phyloP scores from a whole-genome alignment of 1,284 basidiomycete genomes.

The Somion occarium region DNA sequence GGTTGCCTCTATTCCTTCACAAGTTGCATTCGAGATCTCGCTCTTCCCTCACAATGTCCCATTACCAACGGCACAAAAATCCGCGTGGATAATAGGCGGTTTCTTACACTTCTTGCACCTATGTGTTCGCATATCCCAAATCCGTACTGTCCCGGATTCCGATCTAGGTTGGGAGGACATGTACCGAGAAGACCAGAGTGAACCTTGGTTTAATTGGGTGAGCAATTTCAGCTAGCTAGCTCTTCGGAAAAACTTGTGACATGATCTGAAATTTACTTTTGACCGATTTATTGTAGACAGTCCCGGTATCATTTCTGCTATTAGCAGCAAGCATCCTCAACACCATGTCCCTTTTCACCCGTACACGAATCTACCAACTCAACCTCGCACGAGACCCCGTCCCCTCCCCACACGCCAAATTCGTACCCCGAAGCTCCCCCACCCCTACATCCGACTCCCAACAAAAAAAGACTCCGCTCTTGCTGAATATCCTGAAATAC shows the following conservation, averaged over 20 bases:
- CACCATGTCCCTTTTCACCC: conserved; percentile 61
- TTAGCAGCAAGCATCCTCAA: conserved; percentile 49
- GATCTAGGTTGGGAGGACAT: conserved; percentile 76
- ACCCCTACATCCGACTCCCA: conserved; percentile 39
- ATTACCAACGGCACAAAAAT: conserved; percentile 57
- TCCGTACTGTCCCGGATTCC: conserved; percentile 52
- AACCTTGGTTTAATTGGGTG: conserved; percentile 80
- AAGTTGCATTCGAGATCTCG: conserved; percentile 65
- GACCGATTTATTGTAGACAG: conserved; percentile 39
- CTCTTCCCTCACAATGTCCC: conserved; percentile 74
- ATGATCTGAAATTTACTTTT: background rate
- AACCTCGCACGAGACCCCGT: conserved; percentile 56
- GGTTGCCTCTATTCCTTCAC: conserved; percentile 57
- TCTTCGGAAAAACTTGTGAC: no score
- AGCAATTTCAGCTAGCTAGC: no score
- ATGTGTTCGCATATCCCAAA: conserved; percentile 54
- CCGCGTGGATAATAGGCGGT: conserved; percentile 62
- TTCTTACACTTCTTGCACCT: conserved; percentile 63
- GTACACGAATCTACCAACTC: conserved; percentile 61
- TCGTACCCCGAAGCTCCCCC: conserved; percentile 40
- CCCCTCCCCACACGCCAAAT: conserved; percentile 60
- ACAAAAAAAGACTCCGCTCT: conserved; percentile 29
- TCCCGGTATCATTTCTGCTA: conserved; percentile 51
- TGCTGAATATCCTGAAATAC: conserved; percentile 26
- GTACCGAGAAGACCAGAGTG: conserved; percentile 55